phyloP scores from a whole-genome alignment of 2,329 filamentous ascomycete species.

The Fusarium solani-melongenae region DNA sequence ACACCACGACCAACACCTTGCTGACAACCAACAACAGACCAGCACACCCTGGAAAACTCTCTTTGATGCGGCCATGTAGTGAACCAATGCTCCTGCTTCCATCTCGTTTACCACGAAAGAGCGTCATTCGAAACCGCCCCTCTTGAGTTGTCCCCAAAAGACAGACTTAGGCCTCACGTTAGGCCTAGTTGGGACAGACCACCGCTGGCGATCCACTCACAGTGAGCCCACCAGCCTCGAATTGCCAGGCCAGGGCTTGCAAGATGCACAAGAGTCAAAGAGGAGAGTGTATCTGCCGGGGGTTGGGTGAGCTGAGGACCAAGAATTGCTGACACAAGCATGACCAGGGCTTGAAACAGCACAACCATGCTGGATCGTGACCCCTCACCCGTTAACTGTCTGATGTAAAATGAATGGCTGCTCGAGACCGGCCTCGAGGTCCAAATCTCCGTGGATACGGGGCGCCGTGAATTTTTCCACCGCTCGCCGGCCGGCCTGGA shows the following conservation, averaged over 20 bases:
- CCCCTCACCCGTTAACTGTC: slow-evolving; percentile 31
- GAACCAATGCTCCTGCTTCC: slow-evolving; percentile 13
- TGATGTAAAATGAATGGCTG: slow-evolving; percentile 36
- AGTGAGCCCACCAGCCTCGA: slow-evolving; percentile 6
- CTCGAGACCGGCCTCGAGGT: background rate
- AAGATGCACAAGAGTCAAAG: background rate
- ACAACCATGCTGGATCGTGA: slow-evolving; percentile 24
- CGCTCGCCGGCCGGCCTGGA: slow-evolving; percentile 13
- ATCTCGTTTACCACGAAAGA: slow-evolving; percentile 27
- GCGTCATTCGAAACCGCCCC: slow-evolving; percentile 27
- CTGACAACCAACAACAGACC: background rate
- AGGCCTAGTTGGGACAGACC: slow-evolving; percentile 18
- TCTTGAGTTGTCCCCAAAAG: slow-evolving; percentile 15
- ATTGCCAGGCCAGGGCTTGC: background rate
- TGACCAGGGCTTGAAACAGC: slow-evolving; percentile 37
- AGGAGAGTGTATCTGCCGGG: background rate
- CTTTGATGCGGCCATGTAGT: background rate
- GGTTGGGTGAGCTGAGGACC: slow-evolving; percentile 12
- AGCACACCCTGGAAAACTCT: background rate
- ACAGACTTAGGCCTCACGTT: slow-evolving; percentile 4
- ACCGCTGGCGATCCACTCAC: slow-evolving; percentile 18
- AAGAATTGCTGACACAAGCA: slow-evolving; percentile 1
- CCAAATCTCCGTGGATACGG: slow-evolving; percentile 13
- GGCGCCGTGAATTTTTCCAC: slow-evolving; percentile 33
- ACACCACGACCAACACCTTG: background rate